These are phyloP conservation scores for Phanerochaete carnosa DNA, from an alignment of 768 basidiomycete species.

Conservation along the genomic window DNA sequence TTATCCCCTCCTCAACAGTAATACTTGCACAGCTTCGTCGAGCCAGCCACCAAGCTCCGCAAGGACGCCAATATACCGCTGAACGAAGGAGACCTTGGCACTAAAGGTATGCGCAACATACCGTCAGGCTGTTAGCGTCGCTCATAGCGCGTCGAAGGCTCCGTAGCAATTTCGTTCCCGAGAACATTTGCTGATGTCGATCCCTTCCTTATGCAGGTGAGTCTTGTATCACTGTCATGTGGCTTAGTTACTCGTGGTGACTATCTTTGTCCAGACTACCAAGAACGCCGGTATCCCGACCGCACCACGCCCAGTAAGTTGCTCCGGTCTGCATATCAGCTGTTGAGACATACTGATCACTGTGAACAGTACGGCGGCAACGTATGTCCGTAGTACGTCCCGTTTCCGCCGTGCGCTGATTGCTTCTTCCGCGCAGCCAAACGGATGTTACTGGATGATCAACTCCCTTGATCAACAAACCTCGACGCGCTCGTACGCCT, in stretches of 20 bases:
- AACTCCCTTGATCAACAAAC: conserved; percentile 16
- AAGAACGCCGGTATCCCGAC: background rate
- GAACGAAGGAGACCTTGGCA: conserved; percentile 13
- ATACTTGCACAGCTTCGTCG: conserved; percentile 8
- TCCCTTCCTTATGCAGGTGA: background rate
- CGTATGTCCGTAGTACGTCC: conserved; percentile 10
- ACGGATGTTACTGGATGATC: conserved; percentile 12
- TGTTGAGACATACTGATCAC: background rate
- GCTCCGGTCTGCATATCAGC: background rate
- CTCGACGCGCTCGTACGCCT: conserved; percentile 18
- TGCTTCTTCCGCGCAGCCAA: conserved; percentile 6
- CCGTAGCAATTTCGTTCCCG: background rate
- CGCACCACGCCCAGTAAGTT: conserved; percentile 15
- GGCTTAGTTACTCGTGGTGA: background rate
- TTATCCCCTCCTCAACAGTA: background rate
- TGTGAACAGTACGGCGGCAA: conserved; percentile 18
- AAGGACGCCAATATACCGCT: conserved; percentile 10
- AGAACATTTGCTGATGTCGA: background rate
- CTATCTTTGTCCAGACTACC: background rate
- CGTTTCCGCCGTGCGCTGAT: background rate
- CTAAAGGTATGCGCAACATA: background rate
- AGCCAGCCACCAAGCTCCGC: conserved; percentile 9
- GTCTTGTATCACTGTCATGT: background rate
- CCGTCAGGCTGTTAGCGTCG: background rate
- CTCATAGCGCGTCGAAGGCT: background rate